Base-by-base conservation (phyloP, 257 asterid genomes). In the Thymus quinquecostatus region DNA sequence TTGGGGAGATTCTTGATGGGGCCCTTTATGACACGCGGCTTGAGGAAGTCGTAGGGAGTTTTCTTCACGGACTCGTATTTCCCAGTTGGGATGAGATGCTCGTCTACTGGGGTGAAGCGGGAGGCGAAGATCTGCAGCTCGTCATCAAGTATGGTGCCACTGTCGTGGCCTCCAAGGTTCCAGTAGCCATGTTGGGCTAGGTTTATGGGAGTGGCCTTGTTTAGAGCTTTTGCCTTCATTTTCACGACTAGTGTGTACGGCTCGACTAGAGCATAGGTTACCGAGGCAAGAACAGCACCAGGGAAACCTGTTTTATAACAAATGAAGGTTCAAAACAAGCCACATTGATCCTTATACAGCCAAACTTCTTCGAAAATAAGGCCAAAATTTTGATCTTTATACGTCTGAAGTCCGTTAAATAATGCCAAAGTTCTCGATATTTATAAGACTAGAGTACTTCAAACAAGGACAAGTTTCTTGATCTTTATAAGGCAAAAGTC, bases 141-240 rank as follows among this genome's bases (percentile, higher is more conserved):
- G 4, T 93, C 76, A 4, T 96, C 87, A 0, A 89, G 86, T 32
- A 93, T 72, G 69, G 77, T 61, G 0, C 98, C 98, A 47, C 86
- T 84, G 73, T 59, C 68, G 68, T 91, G 98, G 55, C 91, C 91
- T 3, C 88, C 97, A 14, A 93, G 92, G 78, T 91, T 93, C 96
- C 92, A 93, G 71, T 88, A 93, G 57, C 75, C 34, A 72, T 93
- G 97, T 11, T 87, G 95, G 50, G 98, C 96, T 0, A 93, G 86
- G 81, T 85, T 93, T 50, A 93, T 64, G 0, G 98, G 98, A 1
- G 96, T 93, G 12, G 91, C 86, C 76, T 89, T 93, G 81, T 91
- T 81, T 0, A 79, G 36, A 29, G 91, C 84, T 72, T 84, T 82
- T 3, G 94, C 98, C 69, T 60, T 78, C 94, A 93, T 87, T 64